Conservation (phyloP, 495 filamentous ascomycete species). For the Talaromyces trachyspermus region DNA sequence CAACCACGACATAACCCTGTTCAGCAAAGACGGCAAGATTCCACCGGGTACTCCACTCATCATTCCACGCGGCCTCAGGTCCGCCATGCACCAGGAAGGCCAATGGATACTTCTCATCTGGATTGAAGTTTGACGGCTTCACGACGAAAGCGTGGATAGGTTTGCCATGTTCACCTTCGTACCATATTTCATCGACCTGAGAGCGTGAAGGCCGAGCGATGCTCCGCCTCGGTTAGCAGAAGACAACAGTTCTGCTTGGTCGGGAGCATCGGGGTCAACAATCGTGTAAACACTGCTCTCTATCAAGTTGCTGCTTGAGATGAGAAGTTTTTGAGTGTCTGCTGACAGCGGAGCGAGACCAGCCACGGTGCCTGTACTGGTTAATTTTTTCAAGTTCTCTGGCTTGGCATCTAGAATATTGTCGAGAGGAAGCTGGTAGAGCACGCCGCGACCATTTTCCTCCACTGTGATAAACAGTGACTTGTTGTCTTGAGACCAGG, state of each 20-base stretch:
- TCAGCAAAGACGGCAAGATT: conserved; percentile 89
- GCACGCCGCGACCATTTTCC: conserved; percentile 51
- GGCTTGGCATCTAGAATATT: conserved; percentile 43
- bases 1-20: conserved; percentile 80
- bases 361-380: conserved; percentile 52
- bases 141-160: conserved; percentile 73
- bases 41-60: conserved; percentile 83
- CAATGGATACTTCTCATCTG: conserved; percentile 68
- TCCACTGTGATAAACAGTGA: conserved; percentile 62
- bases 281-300: conserved; percentile 64
- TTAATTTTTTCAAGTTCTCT: conserved; percentile 48
- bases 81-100: conserved; percentile 84
- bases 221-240: conserved; percentile 63
- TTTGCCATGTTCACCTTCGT: conserved; percentile 50
- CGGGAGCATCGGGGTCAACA: conserved; percentile 41
- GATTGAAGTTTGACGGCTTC: conserved; percentile 72
- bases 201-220: conserved; percentile 57
- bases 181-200: conserved; percentile 68
- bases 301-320: conserved; percentile 58
- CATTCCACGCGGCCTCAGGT: conserved; percentile 77
- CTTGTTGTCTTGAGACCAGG: conserved; percentile 58
- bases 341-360: conserved; percentile 47
- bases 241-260: conserved; percentile 42
- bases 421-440: conserved; percentile 56
- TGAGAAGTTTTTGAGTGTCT: conserved; percentile 46